These are phyloP conservation scores for Pythium angustatum DNA, from an alignment of 352 stramenopile genomes.

Conservation along the genomic window DNA sequence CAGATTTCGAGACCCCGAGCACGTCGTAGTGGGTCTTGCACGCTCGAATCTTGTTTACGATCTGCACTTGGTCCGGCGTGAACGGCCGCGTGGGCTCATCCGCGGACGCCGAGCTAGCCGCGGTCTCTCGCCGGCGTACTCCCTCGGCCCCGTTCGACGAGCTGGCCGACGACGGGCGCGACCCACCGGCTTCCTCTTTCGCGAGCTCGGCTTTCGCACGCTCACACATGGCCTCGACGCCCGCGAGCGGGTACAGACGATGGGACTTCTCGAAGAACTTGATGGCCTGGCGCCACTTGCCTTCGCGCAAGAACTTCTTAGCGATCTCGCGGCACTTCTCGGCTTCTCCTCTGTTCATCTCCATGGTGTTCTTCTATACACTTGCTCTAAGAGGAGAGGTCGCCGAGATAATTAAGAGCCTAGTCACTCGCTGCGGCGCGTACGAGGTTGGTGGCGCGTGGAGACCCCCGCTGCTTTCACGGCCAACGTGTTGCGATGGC, in stretches of 20 bases:
- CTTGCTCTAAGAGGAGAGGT: no score
- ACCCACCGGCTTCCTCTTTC: conserved; percentile 39
- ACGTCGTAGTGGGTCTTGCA: conserved; percentile 91
- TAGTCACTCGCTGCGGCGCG: no score
- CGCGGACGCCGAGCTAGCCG: conserved; percentile 36
- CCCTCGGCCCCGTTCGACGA: conserved; percentile 28
- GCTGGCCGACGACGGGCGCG: conserved; percentile 28
- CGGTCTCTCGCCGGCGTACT: conserved; percentile 35
- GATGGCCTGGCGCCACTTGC: conserved; percentile 85
- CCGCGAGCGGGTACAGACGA: conserved; percentile 86
- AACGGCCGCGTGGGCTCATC: conserved; percentile 56
- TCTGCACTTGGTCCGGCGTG: conserved; percentile 78
- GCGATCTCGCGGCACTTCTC: conserved; percentile 91
- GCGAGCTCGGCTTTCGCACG: conserved; percentile 64
- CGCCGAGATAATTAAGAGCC: no score
- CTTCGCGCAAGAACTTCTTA: conserved; percentile 85
- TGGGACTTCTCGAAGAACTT: conserved; percentile 94
- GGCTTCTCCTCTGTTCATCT: conserved; percentile 92
- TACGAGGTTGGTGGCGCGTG: not conserved
- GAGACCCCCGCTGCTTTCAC: not conserved
- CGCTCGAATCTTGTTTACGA: conserved; percentile 86
- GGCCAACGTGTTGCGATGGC: not conserved
- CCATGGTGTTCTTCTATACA: conserved; percentile 71
- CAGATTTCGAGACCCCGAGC: conserved; percentile 66
- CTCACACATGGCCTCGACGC: conserved; percentile 79